These are phyloP conservation scores for Dictyostelium gargantuum DNA, from an alignment of 208 protist species.

Conservation along the genomic window DNA sequence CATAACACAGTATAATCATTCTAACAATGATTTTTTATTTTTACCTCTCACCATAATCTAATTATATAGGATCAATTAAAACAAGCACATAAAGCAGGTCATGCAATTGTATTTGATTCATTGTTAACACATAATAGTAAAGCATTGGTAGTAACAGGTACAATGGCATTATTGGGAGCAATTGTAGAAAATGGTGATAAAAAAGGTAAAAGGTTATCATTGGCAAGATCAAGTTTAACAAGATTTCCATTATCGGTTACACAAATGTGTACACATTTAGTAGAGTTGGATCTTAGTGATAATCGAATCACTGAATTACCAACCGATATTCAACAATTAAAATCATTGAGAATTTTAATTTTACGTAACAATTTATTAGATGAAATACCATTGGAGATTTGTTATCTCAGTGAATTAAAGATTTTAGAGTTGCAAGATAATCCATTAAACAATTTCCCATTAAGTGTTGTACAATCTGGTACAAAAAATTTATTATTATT, in stretches of 20 bases:
- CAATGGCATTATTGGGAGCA: constrained; percentile 51
- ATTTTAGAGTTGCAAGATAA: constrained; percentile 61
- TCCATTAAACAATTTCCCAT: constrained; percentile 10
- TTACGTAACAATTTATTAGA: constrained; percentile 23
- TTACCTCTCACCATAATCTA: too few relatives aligned
- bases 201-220: constrained; percentile 19
- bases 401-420: constrained; percentile 33
- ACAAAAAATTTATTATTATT: constrained; percentile 21
- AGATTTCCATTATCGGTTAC: constrained; percentile 25
- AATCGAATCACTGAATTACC: constrained; percentile 26
- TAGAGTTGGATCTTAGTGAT: constrained; percentile 27
- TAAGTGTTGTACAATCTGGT: neutral
- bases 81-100: constrained; percentile 62
- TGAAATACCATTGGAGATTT: constrained; percentile 31
- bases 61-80: constrained; percentile 34
- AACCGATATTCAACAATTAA: neutral
- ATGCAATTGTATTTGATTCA: constrained; percentile 69
- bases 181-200: constrained; percentile 39
- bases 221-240: neutral
- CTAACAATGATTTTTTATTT: too few relatives aligned
- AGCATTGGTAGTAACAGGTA: constrained; percentile 24
- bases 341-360: constrained; percentile 31
- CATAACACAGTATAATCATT: too few relatives aligned
- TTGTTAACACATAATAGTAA: constrained; percentile 67
- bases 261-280: constrained; percentile 24